Conservation (phyloP, 768 basidiomycete species). For the Lentinula lateritia region DNA sequence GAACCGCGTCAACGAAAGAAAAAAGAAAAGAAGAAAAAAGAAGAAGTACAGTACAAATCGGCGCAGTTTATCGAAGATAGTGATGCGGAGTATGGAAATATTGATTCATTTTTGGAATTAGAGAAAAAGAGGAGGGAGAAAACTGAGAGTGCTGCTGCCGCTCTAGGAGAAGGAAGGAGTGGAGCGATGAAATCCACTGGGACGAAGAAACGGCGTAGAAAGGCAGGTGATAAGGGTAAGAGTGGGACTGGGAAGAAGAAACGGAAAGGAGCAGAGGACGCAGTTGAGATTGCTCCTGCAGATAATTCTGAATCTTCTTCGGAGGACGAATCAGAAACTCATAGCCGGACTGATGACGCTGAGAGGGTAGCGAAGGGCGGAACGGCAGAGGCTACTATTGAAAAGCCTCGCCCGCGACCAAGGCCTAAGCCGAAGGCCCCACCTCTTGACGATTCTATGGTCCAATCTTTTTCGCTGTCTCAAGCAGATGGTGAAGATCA, state of each 20-base stretch:
- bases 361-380: conserved; percentile 16
- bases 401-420: conserved; percentile 31
- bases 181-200: conserved; percentile 49
- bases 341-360: conserved; percentile 20
- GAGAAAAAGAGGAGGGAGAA: conserved; percentile 61
- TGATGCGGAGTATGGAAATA: conserved; percentile 74
- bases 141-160: conserved; percentile 39
- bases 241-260: conserved; percentile 23
- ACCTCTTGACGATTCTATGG: background rate
- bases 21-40: conserved; percentile 43
- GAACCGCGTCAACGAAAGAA: conserved; percentile 51
- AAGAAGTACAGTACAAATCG: conserved; percentile 68
- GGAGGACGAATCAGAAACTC: conserved; percentile 16
- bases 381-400: background rate
- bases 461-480: too few relatives aligned
- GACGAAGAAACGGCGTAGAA: conserved; percentile 42
- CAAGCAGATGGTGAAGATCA: background rate
- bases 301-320: conserved; percentile 15
- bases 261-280: conserved; percentile 21
- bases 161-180: conserved; percentile 35
- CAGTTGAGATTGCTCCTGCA: conserved; percentile 11
- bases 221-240: conserved; percentile 19
- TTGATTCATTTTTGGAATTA: conserved; percentile 75
- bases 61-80: conserved; percentile 92
- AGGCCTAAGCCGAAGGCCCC: conserved; percentile 27